Base-by-base conservation (phyloP, 148 eudicot genomes). In the Chenopodium album region DNA sequence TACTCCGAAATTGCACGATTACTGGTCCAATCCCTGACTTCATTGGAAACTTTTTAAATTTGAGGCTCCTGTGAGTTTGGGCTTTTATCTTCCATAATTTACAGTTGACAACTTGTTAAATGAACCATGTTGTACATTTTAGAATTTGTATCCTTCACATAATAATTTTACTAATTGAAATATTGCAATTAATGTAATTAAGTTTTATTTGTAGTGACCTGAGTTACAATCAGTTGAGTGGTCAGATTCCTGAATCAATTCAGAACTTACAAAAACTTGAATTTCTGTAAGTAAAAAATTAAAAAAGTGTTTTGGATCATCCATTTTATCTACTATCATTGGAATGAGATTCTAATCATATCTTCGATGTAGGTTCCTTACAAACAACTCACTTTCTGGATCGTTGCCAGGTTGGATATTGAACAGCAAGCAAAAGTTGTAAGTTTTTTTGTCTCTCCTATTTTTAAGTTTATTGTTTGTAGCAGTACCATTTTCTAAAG, bases 1-100 rank as follows among this genome's bases (percentile, higher is more conserved):
- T 86, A 67, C 83, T 91, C 85, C 86, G 93, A 82, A 94, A 94
- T 76, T 94, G 97, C 89, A 88, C 85, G 44, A 86, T 94, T 73
- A 78, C 74, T 66, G 98, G 88, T 14, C 47, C 73, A 44, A 87
- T 94, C 76, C 93, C 94, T 1, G 85, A 71, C 26, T 87, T 79
- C 90, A 48, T 91, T 88, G 76, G 26, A 62, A 75, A 62, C 56
- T 64, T 89, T 52, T 2, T 28, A 10, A 9, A 16, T 0, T 69
- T 92, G 71, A 88, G 71, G 78, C 44, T 26, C 31, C 6, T 79
- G 86, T 84, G 76, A 84, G 86, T 73, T 32, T 23, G 29, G n/a
- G 22, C 59, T 29, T 66, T 17, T 23, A 71, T 78, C 23, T 65
- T 3, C 14, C 28, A 46, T 71, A 65, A 4, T 20, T 34, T 60